Evolutionary conservation across 179 eudicot species (phyloP).

Genomic region (Carnegiea gigantea): DNA sequence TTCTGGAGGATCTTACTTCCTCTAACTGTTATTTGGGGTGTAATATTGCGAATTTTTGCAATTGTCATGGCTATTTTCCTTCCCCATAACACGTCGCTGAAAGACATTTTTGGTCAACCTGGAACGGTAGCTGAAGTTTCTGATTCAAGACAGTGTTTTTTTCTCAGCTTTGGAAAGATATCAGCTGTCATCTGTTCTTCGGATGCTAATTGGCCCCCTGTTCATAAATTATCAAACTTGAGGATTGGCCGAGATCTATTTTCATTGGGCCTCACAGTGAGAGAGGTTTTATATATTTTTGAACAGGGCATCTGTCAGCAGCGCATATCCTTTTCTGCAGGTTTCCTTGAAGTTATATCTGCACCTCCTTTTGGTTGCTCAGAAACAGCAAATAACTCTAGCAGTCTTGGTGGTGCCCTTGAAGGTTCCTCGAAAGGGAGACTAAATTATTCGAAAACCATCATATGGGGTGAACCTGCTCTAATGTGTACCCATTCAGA

Average conservation of each 20-base stretch:
- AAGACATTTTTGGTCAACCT: slow-evolving; percentile 15
- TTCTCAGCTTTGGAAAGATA: slow-evolving; percentile 50
- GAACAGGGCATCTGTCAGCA: slow-evolving; percentile 50
- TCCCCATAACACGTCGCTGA: slow-evolving; percentile 27
- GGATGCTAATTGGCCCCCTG: slow-evolving; percentile 32
- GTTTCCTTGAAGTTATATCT: slow-evolving; percentile 50
- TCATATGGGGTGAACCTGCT: slow-evolving; percentile 67
- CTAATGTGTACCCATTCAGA: slow-evolving; percentile 31
- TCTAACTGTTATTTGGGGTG: slow-evolving; percentile 45
- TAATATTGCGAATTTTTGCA: slow-evolving; percentile 32
- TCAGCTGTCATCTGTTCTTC: slow-evolving; percentile 44
- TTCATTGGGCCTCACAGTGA: slow-evolving; percentile 40
- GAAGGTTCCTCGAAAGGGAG: slow-evolving; percentile 35
- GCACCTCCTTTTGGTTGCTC: slow-evolving; percentile 31
- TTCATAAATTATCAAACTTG: slow-evolving; percentile 30
- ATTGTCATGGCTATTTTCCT: slow-evolving; percentile 29
- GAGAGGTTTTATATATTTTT: slow-evolving; percentile 39
- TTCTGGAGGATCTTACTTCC: slow-evolving; percentile 35
- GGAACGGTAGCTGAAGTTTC: slow-evolving; percentile 35
- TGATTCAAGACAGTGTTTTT: slow-evolving; percentile 39
- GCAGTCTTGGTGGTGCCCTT: slow-evolving; percentile 13
- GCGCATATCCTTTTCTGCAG: slow-evolving; percentile 49
- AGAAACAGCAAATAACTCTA: slow-evolving; percentile 21
- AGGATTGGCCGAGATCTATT: slow-evolving; percentile 29
- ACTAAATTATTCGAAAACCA: slow-evolving; percentile 32